Conservation (phyloP, 2,329 filamentous ascomycete genomes). For the Kalaharituber pfeilii region DNA sequence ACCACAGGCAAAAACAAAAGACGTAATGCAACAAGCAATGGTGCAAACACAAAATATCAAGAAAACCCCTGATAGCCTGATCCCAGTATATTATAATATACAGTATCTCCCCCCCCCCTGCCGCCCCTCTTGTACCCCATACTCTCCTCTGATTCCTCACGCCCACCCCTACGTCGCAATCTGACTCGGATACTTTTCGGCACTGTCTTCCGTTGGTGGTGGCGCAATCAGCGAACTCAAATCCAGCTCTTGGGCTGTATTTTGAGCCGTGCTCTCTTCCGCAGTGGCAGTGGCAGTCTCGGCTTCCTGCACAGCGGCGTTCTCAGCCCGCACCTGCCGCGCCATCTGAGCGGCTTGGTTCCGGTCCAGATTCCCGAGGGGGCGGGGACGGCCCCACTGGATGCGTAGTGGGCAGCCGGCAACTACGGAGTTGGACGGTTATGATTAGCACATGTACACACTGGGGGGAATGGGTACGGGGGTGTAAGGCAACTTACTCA, state of each 20-base stretch:
- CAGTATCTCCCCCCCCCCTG: too few relatives aligned
- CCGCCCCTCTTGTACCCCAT: too few relatives aligned
- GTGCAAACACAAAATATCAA: too few relatives aligned
- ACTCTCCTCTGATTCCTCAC: too few relatives aligned
- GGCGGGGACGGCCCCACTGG: constrained; percentile 83
- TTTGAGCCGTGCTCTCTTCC: not conserved
- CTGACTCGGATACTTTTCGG: constrained; percentile 1
- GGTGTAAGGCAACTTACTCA: constrained; percentile 31
- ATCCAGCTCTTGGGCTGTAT: not conserved
- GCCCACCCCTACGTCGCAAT: too few relatives aligned
- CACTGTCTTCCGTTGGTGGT: not conserved
- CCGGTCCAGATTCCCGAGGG: constrained; percentile 68
- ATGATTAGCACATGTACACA: too few relatives aligned
- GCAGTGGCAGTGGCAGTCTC: not conserved
- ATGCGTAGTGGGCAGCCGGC: constrained; percentile 79
- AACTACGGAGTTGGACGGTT: constrained; percentile 31
- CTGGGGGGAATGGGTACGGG: not conserved
- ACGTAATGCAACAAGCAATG: too few relatives aligned
- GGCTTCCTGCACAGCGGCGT: not conserved
- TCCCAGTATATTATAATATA: too few relatives aligned
- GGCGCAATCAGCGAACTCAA: not conserved
- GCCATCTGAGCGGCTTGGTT: constrained; percentile 16
- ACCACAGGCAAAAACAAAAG: too few relatives aligned
- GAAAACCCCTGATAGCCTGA: too few relatives aligned
- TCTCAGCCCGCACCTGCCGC: not conserved